Evolutionary conservation across 371 early-diverging fungal species (phyloP), one percentile per base, ranked within the genome.

Genomic region (Capillidium rhysosporum): DNA sequence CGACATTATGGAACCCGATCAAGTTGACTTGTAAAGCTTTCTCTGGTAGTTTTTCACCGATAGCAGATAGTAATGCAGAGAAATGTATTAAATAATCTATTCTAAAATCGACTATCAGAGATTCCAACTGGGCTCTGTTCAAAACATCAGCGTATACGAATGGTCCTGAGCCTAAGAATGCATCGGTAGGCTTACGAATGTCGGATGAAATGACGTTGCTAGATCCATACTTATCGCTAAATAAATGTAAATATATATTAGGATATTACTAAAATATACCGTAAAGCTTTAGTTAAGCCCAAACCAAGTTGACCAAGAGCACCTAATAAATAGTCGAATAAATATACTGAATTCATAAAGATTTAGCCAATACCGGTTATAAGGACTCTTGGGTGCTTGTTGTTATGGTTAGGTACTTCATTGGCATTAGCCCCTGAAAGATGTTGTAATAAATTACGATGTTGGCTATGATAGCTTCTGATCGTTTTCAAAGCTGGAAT

Each of bases 71-170:
- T 21, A 75, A 53, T 26, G 74, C 75, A 16, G 76, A 75, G 52
- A 72, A 70, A 31, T 76, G 76, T 9, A 76, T 70, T 4, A 76
- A 46, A 69, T 71, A 72, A 59, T 76, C 76, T 56, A 75, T 70
- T 18, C 69, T 64, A 49, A 69, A 69, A 53, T 72, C 73, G 26
- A 69, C 71, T 20, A 71, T 65, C n/a, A 75, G 61, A 46, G 70
- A 64, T 56, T 76, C 74, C 7, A 76, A 61, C 30, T 66, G 60
- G n/a, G 62, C 61, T 56, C 70, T 63, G 62, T 76, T 70, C 40
- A 76, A 61, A 21, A 76, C 76, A 40, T 76, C 73, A 34, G 72
- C 70, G 46, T 66, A 70, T 2, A 72, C 73, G 62, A 75, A 76
- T 39, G 76, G 76, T 16, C 76, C 76, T 20, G 56, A 61, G 30